Evolutionary conservation across 2,329 filamentous ascomycete species (phyloP).

Genomic region (Botrytis galanthina): DNA sequence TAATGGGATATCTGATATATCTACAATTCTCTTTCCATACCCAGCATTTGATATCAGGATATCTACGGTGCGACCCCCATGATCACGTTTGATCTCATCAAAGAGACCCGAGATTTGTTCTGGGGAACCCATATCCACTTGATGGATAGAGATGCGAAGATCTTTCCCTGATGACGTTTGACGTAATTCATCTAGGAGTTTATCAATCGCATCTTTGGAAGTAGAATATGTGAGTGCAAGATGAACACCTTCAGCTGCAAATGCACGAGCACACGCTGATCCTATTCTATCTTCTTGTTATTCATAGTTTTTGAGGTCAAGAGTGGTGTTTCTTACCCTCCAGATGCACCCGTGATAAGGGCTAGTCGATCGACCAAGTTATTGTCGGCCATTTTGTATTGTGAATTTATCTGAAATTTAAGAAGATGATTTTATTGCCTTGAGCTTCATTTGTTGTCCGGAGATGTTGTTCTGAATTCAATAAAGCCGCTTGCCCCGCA

Average conservation of each 20-base stretch:
- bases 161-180: conserved; percentile 40
- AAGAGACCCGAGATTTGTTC: conserved; percentile 55
- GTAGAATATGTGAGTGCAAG: conserved; percentile 60
- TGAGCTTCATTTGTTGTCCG: background rate
- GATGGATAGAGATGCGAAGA: conserved; percentile 51
- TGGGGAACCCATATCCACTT: conserved; percentile 55
- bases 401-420: background rate
- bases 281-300: conserved; percentile 52
- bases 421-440: background rate
- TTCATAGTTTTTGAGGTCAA: background rate
- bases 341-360: conserved; percentile 60
- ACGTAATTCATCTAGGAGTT: conserved; percentile 39
- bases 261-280: conserved; percentile 54
- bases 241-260: conserved; percentile 51
- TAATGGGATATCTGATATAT: conserved; percentile 34
- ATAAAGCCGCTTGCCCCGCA: background rate
- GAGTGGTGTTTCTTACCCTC: conserved; percentile 46
- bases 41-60: conserved; percentile 67
- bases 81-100: conserved; percentile 50
- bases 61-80: conserved; percentile 50
- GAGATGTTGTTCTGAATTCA: background rate
- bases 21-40: conserved; percentile 57
- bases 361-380: conserved; percentile 53
- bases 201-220: conserved; percentile 44
- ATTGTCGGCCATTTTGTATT: conserved; percentile 39